Base-by-base conservation (phyloP, 257 asterid species). In the Solanum raphanifolium region DNA sequence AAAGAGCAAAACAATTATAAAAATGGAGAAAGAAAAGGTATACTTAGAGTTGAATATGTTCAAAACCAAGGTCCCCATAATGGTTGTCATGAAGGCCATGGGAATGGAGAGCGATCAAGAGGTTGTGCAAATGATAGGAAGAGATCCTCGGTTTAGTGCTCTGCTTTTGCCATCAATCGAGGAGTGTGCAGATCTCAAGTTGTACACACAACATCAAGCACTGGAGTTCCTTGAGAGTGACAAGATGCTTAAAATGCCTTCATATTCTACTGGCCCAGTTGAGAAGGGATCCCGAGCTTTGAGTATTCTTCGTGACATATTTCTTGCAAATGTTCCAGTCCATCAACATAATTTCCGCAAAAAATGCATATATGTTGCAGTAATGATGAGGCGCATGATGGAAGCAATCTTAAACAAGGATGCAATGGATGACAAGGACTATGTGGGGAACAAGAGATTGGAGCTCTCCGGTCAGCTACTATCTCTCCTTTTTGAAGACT, bases 91-190 rank as follows among this genome's bases (percentile, higher is more conserved):
- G 93, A 97, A 97, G 91, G 99, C 99, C 87, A 95, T 97, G 98
- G 99, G 99, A 25, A 95, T 97, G 99, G 99, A 94, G 91, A 94
- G 98, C 89, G 99, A 95, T 91, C 99, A 97, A 93, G 99, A 97
- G 91, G 95, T 95, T 90, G 96, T 97, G 91, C 99, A 97, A 91
- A 95, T 97, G 98, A 83, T 97, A 89, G 99, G 99, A 83, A 93
- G 99, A 94, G 99, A 95, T 89, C 98, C 99, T 89, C 96, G 98
- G 48, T 95, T 91, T 87, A 89, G 98, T 90, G 96, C 95, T 86
- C 89, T 97, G 91, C 93, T 95, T 71, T 90, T 95, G 93, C 99
- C 99, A 87, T 97, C 99, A 82, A 94, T 95, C 68, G 98, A 97
- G 98, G 99, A 95, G 90, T 95, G 98, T 92, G 94, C 93, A 65